phyloP scores from a whole-genome alignment of 352 stramenopile species.

The Phytophthora nicotianae region DNA sequence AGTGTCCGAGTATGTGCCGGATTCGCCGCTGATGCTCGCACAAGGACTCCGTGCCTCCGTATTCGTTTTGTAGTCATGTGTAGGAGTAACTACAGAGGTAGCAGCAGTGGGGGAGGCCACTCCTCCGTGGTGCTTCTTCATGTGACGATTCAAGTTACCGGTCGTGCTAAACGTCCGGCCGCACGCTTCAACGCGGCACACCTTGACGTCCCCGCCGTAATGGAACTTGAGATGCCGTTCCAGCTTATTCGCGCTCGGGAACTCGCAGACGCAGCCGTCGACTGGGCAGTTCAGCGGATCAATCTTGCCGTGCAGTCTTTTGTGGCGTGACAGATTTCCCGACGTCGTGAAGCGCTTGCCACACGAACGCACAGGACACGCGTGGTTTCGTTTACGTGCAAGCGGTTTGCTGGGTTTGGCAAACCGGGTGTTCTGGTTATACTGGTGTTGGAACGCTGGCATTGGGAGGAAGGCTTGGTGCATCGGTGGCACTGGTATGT shows the following conservation, averaged over 20 bases:
- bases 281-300: conserved; percentile 37
- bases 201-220: conserved; percentile 44
- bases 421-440: conserved; percentile 9
- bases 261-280: conserved; percentile 35
- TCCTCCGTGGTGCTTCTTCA: conserved; percentile 42
- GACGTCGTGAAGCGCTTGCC: conserved; percentile 59
- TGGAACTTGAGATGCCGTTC: conserved; percentile 55
- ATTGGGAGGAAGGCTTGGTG: conserved; percentile 4
- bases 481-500: conserved; percentile 18
- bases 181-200: conserved; percentile 38
- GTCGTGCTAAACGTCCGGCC: conserved; percentile 53
- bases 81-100: conserved; percentile 2
- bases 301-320: conserved; percentile 45
- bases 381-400: conserved; percentile 37
- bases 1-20: conserved; percentile 10
- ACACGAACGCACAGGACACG: conserved; percentile 44
- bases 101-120: neutral
- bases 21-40: conserved; percentile 8
- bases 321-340: conserved; percentile 56
- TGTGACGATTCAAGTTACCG: conserved; percentile 49
- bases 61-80: neutral
- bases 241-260: conserved; percentile 40
- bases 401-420: conserved; percentile 34
- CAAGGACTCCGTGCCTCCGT: conserved; percentile 15
- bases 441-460: conserved; percentile 9